Evolutionary conservation across 2,329 filamentous ascomycete genomes (phyloP), one percentile per base, ranked within the genome.

Genomic region (Lachnellula suecica): DNA sequence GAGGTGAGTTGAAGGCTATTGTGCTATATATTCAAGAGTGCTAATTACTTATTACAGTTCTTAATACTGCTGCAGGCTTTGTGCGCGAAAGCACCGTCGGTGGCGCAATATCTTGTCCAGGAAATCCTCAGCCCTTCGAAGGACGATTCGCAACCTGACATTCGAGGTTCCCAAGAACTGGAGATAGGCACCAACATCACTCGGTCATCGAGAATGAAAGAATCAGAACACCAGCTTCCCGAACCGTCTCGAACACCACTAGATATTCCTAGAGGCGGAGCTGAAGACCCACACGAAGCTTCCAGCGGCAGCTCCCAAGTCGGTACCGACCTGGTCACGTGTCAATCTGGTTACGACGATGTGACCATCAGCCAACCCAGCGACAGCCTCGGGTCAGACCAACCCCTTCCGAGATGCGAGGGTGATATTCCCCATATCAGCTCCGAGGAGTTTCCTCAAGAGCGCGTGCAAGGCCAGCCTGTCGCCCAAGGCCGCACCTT

Each of bases 171-270:
- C 6, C 46, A 51, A 37, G 41, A 51, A 46, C 48, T 23, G 22
- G 48, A 43, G 11, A 8, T 19, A n/a, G n/a, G n/a, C n/a, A n/a
- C n/a, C n/a, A 37, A 34, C 42, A 7, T 42, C 25, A 51, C 46
- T 46, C n/a, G 25, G 37, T 17, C 25, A 45, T 46, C 25, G 19
- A 51, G 24, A 43, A 50, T 20, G 24, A 54, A 54, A 42, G 17
- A 51, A 47, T 3, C 11, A 54, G 47, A 51, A 47, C 51, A 54
- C 29, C 34, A 22, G 23, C 42, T 37, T 54, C 41, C 47, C 6
- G 51, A 51, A 43, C 47, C 43, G 35, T 51, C 47, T 54, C 8
- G 34, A 31, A 46, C 13, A 45, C 17, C 46, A 35, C 5, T 22
- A 13, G 25, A 23, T 51, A 38, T 37, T 38, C 13, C 35, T 31